phyloP scores from a whole-genome alignment of 2,329 filamentous ascomycete species.

The Aspergillus hortae region DNA sequence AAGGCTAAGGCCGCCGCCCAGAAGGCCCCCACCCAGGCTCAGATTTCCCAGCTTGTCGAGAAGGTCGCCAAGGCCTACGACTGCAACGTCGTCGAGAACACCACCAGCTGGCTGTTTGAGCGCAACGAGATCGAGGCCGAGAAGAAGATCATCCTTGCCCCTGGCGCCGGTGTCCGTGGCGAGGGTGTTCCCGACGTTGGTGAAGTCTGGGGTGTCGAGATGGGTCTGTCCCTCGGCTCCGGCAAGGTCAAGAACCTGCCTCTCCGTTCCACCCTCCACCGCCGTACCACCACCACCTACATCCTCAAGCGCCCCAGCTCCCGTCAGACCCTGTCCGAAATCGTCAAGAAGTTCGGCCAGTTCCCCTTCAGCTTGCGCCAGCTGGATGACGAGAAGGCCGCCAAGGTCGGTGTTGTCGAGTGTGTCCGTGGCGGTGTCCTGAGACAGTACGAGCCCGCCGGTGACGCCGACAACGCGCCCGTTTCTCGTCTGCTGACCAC shows the following conservation, averaged over 20 bases:
- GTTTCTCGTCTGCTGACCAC: constrained; percentile 88
- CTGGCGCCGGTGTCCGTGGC: constrained; percentile 79
- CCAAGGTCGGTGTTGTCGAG: constrained; percentile 93
- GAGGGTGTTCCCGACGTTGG: constrained; percentile 84
- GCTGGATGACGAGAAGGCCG: constrained; percentile 91
- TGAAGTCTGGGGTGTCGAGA: constrained; percentile 97
- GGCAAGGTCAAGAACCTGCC: constrained; percentile 94
- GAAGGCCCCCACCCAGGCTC: constrained; percentile 79
- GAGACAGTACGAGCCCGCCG: constrained; percentile 92
- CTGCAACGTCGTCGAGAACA: constrained; percentile 93
- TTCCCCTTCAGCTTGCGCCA: constrained; percentile 98
- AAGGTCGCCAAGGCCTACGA: constrained; percentile 90
- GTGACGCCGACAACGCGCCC: constrained; percentile 82
- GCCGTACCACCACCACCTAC: constrained; percentile 88
- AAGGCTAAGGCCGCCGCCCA: constrained; percentile 83
- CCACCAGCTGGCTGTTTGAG: constrained; percentile 94
- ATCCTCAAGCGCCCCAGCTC: constrained; percentile 91
- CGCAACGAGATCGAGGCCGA: constrained; percentile 95
- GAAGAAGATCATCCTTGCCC: constrained; percentile 94
- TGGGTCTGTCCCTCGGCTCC: constrained; percentile 82
- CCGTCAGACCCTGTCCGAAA: constrained; percentile 86
- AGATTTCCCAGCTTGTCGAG: constrained; percentile 84
- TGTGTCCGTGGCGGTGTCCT: constrained; percentile 91
- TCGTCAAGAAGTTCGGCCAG: constrained; percentile 93
- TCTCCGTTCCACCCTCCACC: constrained; percentile 86